These are phyloP conservation scores for Cylindrotheca closterium DNA, from an alignment of 108 stramenopile species.

Conservation along the genomic window DNA sequence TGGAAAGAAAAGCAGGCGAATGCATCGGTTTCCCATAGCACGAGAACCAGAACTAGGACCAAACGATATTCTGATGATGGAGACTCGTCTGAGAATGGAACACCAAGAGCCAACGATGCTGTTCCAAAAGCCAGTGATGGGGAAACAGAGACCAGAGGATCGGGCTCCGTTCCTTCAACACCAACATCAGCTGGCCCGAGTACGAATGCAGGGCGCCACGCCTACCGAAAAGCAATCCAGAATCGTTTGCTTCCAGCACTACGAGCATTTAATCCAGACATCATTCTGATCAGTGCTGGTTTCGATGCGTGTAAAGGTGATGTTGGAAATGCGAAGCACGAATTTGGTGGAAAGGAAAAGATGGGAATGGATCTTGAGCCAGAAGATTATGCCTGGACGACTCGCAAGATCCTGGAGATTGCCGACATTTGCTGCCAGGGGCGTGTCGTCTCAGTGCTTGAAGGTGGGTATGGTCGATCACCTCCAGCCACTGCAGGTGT, in stretches of 20 bases:
- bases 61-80: constrained; percentile 17
- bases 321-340: constrained; percentile 86
- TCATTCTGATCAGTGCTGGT: constrained; percentile 95
- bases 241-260: constrained; percentile 82
- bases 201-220: constrained; percentile 44
- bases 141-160: constrained; percentile 14
- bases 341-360: constrained; percentile 55
- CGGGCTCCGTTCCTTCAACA: constrained; percentile 33
- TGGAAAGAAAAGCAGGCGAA: constrained; percentile 72
- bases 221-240: constrained; percentile 77
- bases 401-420: constrained; percentile 80
- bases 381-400: constrained; percentile 89
- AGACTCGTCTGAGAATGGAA: constrained; percentile 29
- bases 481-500: constrained; percentile 20
- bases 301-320: constrained; percentile 95
- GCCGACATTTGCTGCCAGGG: constrained; percentile 90
- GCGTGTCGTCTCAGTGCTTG: constrained; percentile 90
- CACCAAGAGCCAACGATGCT: constrained; percentile 26
- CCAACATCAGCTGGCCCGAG: constrained; percentile 40
- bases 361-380: constrained; percentile 83
- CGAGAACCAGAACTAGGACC: constrained; percentile 43
- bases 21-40: constrained; percentile 40
- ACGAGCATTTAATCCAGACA: constrained; percentile 93
- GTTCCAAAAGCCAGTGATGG: constrained; percentile 25
- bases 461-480: constrained; percentile 91